Evolutionary conservation across 1,284 basidiomycete species (phyloP).

Genomic region (Peniophora sp.): DNA sequence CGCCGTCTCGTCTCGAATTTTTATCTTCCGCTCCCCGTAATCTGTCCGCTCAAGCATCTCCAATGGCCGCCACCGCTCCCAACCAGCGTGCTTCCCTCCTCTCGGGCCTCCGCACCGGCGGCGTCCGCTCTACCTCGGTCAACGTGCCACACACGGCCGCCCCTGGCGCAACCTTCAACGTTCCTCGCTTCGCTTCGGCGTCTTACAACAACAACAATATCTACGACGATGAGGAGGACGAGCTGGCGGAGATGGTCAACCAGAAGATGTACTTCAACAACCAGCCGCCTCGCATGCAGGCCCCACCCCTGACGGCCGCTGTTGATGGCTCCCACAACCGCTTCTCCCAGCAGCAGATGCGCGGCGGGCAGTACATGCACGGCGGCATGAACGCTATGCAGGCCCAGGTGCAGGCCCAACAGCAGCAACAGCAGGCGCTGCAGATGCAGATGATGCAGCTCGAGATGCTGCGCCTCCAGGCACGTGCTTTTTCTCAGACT

Average conservation of each 20-base stretch:
- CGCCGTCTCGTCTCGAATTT: slow-evolving; percentile 11
- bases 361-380: slow-evolving; percentile 22
- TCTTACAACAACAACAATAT: slow-evolving; percentile 33
- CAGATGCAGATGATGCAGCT: slow-evolving; percentile 79
- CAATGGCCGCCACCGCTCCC: slow-evolving; percentile 49
- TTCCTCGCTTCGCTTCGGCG: slow-evolving; percentile 39
- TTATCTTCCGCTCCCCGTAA: slow-evolving; percentile 8
- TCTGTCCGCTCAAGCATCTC: slow-evolving; percentile 13
- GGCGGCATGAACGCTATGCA: slow-evolving; percentile 44
- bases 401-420: slow-evolving; percentile 40
- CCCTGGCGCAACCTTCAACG: slow-evolving; percentile 52
- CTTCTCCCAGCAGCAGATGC: slow-evolving; percentile 54
- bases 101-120: slow-evolving; percentile 77
- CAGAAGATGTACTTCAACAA: slow-evolving; percentile 31
- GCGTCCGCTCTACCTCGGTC: slow-evolving; percentile 61
- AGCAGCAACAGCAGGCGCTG: slow-evolving; percentile 51
- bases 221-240: slow-evolving; percentile 52
- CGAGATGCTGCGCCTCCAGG: slow-evolving; percentile 74
- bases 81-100: slow-evolving; percentile 75
- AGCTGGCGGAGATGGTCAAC: slow-evolving; percentile 46
- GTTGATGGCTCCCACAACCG: slow-evolving; percentile 59
- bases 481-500: slow-evolving; percentile 22
- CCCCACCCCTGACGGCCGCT: slow-evolving; percentile 56
- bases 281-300: slow-evolving; percentile 30
- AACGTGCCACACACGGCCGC: slow-evolving; percentile 61